Percentiles rank a stretch among this genome's conserved stretches.
phyloP scores from a whole-genome alignment of 495 filamentous ascomycete genomes.

The Tuber brumale region DNA sequence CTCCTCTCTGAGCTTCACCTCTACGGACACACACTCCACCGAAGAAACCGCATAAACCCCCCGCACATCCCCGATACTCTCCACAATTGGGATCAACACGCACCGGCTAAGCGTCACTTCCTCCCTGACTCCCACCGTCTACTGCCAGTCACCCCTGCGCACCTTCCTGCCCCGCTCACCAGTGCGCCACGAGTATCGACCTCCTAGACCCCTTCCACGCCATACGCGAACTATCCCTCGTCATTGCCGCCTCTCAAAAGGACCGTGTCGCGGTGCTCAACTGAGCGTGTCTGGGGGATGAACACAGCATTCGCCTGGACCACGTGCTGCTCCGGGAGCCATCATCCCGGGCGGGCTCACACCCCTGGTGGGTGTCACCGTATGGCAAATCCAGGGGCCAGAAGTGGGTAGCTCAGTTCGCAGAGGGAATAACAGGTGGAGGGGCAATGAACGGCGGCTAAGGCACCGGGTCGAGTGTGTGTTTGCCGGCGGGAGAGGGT shows the following conservation, averaged over 20 bases:
- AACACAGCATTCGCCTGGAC: constrained; percentile 42
- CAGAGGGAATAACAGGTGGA: constrained; percentile 19
- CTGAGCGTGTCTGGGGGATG: constrained; percentile 52
- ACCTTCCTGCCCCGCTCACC: constrained; percentile 42
- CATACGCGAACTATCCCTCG: constrained; percentile 70
- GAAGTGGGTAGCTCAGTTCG: constrained; percentile 36
- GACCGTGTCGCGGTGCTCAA: constrained; percentile 65
- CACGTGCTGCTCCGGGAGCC: constrained; percentile 22
- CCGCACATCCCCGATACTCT: constrained; percentile 50
- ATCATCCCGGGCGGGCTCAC: constrained; percentile 7
- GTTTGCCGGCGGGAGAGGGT: constrained; percentile 66
- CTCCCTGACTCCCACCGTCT: constrained; percentile 48
- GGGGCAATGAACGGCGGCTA: constrained; percentile 35
- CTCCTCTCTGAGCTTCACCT: background rate
- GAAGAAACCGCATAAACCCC: constrained; percentile 18
- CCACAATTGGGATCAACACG: constrained; percentile 49
- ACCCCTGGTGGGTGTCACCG: constrained; percentile 53
- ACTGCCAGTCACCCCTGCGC: constrained; percentile 49
- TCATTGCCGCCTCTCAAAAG: constrained; percentile 67
- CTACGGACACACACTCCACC: constrained; percentile 9
- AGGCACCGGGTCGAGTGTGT: constrained; percentile 67
- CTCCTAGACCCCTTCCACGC: constrained; percentile 70
- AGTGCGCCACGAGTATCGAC: constrained; percentile 49
- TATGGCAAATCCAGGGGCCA: constrained; percentile 58
- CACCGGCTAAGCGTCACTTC: constrained; percentile 51